Evolutionary conservation across 768 basidiomycete species (phyloP).

Genomic region (Mycena pura): DNA sequence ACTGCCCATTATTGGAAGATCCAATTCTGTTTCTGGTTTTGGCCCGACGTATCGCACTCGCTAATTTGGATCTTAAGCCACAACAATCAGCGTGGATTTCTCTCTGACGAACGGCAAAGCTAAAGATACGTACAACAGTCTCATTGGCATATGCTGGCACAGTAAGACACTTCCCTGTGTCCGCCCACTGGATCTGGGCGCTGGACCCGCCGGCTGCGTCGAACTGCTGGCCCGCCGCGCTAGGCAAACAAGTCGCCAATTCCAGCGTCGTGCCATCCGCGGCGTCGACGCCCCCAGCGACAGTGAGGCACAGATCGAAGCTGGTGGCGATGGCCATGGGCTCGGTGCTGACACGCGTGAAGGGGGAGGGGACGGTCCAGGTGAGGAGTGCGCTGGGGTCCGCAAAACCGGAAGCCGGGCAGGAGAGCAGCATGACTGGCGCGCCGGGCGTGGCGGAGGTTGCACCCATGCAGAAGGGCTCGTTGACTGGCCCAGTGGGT

Average conservation of each 20-base stretch:
- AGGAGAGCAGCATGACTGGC: conserved; percentile 13
- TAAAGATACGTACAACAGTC: conserved; percentile 12
- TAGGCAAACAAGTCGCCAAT: conserved; percentile 10
- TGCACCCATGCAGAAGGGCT: conserved; percentile 9
- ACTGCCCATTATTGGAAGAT: conserved; percentile 10
- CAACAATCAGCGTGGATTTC: conserved; percentile 9
- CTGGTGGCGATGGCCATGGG: conserved; percentile 7
- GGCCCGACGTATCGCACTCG: conserved; percentile 8
- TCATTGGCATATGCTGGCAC: conserved; percentile 11
- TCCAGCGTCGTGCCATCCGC: conserved; percentile 13
- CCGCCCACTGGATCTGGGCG: conserved; percentile 11
- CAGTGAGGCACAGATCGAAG: conserved; percentile 12
- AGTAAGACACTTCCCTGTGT: conserved; percentile 13
- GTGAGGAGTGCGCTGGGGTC: conserved; percentile 13
- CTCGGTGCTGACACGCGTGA: conserved; percentile 9
- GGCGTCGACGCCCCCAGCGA: conserved; percentile 11
- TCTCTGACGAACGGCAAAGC: conserved; percentile 11
- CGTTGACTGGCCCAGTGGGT: conserved; percentile 10
- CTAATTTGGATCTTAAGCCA: conserved; percentile 14
- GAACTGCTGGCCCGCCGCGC: conserved; percentile 12
- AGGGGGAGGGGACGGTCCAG: conserved; percentile 3
- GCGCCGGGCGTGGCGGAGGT: conserved; percentile 14
- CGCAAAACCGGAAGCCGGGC: conserved; percentile 10
- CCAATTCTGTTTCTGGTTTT: conserved; percentile 15
- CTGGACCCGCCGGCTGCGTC: conserved; percentile 6